Evolutionary conservation across 257 asterid genomes (phyloP).

Genomic region (Nicotiana obtusifolia): DNA sequence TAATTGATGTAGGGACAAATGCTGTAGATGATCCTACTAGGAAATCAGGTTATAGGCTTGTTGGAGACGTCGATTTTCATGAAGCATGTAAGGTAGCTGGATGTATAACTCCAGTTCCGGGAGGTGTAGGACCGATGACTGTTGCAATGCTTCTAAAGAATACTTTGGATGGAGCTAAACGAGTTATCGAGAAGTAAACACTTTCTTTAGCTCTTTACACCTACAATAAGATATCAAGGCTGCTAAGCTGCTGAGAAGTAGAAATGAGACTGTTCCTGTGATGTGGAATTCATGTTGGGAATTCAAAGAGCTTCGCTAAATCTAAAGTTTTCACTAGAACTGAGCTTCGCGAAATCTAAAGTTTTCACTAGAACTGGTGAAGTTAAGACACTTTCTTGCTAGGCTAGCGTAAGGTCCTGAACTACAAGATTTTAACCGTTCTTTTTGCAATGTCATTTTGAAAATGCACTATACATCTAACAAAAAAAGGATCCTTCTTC

Average conservation of each 20-base stretch:
- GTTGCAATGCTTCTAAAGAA: slow-evolving; percentile 93
- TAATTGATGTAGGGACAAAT: slow-evolving; percentile 92
- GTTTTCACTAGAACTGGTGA: no score
- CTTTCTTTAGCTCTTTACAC: neutral
- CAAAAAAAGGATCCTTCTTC: neutral
- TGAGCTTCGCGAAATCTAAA: neutral
- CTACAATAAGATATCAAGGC: neutral
- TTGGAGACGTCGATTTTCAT: slow-evolving; percentile 81
- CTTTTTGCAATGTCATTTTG: neutral
- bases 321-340: neutral
- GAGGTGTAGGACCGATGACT: slow-evolving; percentile 97
- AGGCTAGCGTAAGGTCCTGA: neutral
- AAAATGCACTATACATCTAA: neutral
- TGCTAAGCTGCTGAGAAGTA: neutral
- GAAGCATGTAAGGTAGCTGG: slow-evolving; percentile 87
- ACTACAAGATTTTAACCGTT: neutral
- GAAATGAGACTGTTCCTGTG: neutral
- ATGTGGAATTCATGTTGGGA: neutral
- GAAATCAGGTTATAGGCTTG: slow-evolving; percentile 86
- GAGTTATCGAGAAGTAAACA: slow-evolving; percentile 40
- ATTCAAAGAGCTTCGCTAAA: no score
- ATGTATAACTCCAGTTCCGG: slow-evolving; percentile 92
- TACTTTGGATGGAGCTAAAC: slow-evolving; percentile 81
- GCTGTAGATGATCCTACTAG: slow-evolving; percentile 72
- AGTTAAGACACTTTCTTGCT: no score